phyloP scores from a whole-genome alignment of 2,329 filamentous ascomycete genomes.

The Aureobasidium zeae region DNA sequence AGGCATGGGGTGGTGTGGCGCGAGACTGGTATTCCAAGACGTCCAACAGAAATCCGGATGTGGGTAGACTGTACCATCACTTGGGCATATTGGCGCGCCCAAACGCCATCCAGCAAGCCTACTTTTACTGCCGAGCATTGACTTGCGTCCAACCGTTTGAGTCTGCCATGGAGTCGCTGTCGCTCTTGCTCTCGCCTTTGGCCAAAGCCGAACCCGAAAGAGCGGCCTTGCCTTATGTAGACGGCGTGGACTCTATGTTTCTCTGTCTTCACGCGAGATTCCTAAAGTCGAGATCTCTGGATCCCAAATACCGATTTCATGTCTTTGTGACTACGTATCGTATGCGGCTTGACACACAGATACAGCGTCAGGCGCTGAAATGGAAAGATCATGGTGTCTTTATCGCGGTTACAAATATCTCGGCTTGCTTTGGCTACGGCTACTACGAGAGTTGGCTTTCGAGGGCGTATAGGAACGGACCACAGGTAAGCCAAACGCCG shows the following conservation, averaged over 20 bases:
- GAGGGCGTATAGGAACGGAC: slow-evolving; percentile 17
- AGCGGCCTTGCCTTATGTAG: slow-evolving; percentile 24
- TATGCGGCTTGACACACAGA: neutral
- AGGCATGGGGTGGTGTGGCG: slow-evolving; percentile 73
- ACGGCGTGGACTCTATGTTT: slow-evolving; percentile 49
- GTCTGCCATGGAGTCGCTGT: slow-evolving; percentile 59
- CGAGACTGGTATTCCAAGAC: slow-evolving; percentile 78
- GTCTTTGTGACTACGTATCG: neutral
- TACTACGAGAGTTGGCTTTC: slow-evolving; percentile 41
- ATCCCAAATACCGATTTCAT: neutral
- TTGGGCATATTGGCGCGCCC: slow-evolving; percentile 68
- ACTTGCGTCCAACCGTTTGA: slow-evolving; percentile 58
- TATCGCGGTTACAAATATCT: slow-evolving; percentile 49
- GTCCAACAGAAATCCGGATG: slow-evolving; percentile 63
- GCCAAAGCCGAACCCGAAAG: neutral
- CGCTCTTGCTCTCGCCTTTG: slow-evolving; percentile 53
- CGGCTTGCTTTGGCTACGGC: slow-evolving; percentile 47
- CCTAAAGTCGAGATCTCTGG: slow-evolving; percentile 33
- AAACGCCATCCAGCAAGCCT: slow-evolving; percentile 60
- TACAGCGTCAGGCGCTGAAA: slow-evolving; percentile 25
- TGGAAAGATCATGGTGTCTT: slow-evolving; percentile 51
- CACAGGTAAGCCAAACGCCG: neutral
- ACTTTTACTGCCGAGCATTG: slow-evolving; percentile 61
- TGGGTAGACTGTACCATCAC: slow-evolving; percentile 79
- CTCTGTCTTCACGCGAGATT: slow-evolving; percentile 56